A percentile compares a stretch with the other conserved stretches of the same genome.
These are phyloP conservation scores for Pinus tabuliformis DNA, from an alignment of 75 land plant species.

Conservation along the genomic window DNA sequence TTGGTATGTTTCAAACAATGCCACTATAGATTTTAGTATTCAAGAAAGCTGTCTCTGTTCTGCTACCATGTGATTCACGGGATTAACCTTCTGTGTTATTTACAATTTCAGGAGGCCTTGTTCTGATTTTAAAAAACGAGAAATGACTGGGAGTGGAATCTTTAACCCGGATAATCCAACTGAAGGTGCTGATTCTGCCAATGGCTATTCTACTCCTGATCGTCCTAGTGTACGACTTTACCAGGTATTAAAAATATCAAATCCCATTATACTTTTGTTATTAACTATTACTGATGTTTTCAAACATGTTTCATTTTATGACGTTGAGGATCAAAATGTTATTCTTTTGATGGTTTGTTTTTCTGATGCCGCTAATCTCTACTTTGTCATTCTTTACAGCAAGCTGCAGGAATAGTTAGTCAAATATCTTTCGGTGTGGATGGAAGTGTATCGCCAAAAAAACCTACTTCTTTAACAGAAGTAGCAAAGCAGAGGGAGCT, in stretches of 20 bases:
- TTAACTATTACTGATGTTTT: too few relatives aligned
- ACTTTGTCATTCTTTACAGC: conserved; percentile 28
- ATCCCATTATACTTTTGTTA: background rate
- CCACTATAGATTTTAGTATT: background rate
- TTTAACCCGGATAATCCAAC: conserved; percentile 43
- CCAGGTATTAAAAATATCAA: conserved; percentile 44
- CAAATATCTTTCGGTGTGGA: conserved; percentile 84
- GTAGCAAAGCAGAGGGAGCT: conserved; percentile 95
- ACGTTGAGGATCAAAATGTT: too few relatives aligned
- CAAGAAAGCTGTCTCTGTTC: background rate
- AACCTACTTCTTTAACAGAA: conserved; percentile 76
- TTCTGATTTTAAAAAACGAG: conserved; percentile 77
- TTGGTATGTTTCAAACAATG: background rate
- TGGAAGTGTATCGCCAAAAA: conserved; percentile 72
- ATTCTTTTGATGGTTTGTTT: background rate
- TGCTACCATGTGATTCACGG: background rate
- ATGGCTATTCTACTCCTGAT: conserved; percentile 28
- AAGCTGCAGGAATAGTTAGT: conserved; percentile 72
- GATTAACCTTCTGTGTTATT: background rate
- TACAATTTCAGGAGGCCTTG: conserved; percentile 71
- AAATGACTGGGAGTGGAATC: conserved; percentile 97
- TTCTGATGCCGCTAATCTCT: background rate
- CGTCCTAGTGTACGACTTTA: conserved; percentile 60
- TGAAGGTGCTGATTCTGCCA: conserved; percentile 30
- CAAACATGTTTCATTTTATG: too few relatives aligned